Base-by-base conservation (phyloP, 2,329 filamentous ascomycete species). In the Epicoccum sorghinum region DNA sequence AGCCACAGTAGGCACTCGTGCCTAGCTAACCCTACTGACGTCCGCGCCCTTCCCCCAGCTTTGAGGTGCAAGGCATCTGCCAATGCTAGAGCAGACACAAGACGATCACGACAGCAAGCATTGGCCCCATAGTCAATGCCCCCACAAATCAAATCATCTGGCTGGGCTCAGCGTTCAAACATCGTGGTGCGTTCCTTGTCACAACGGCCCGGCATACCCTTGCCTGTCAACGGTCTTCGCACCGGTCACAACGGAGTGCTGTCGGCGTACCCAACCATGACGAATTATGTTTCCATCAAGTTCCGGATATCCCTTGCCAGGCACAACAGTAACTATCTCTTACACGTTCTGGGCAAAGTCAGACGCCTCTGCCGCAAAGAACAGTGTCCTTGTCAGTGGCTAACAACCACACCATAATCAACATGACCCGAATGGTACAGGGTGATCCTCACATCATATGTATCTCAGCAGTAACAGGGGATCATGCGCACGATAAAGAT, bases 121-220 rank as follows among this genome's bases (percentile, higher is more conserved):
- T 5, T 13, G 12, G 24, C 18, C 23, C 24, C 41, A 30, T 9
- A 12, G 36, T 36, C 7, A 23, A 29, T 13, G 7, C 25, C 12
- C 27, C 27, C 27, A 18, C 18, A 29, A 29, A 29, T 29, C 27
- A 29, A 29, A 29, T 29, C 9, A 7, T 29, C 27, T 29, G 18
- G 18, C 27, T 29, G 9, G 27, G 9, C 27, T 29, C 27, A 9
- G 9, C 6, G 2, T 29, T 3, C 9, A 9, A 9, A 7, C 27
- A 41, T 42, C 41, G 42, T 41, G 37, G 41, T 47, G 37, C 25
- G 32, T 35, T 24, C 30, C 47, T 46, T 38, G 40, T 24, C 6
- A n/a, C 25, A 33, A 33, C 42, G 46, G 46, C 37, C 37, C 47
- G 37, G 41, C 32, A 42, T 50, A 37, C 36, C 46, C 44, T 42